A percentile compares a stretch with the other conserved stretches of the same genome.
Evolutionary conservation across 495 filamentous ascomycete genomes (phyloP).

Genomic region (Talaromyces stipitatus): DNA sequence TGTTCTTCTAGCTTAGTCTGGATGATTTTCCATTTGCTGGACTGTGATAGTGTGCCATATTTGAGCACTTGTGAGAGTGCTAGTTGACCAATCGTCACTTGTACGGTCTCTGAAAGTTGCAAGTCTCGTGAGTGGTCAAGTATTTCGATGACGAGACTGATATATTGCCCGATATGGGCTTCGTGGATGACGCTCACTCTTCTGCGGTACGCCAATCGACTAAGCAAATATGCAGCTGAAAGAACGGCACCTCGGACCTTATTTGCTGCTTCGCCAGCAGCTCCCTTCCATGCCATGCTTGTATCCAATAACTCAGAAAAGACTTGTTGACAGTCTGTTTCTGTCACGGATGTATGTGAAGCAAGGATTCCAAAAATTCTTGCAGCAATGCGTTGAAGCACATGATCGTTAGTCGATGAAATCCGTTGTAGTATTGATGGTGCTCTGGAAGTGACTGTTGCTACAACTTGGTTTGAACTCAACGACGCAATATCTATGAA

Average conservation of each 20-base stretch:
- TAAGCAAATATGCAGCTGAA: conserved; percentile 51
- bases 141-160: conserved; percentile 37
- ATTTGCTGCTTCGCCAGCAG: conserved; percentile 54
- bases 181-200: conserved; percentile 22
- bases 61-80: conserved; percentile 58
- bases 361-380: conserved; percentile 72
- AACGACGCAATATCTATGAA: conserved; percentile 65
- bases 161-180: conserved; percentile 25
- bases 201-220: conserved; percentile 46
- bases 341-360: conserved; percentile 47
- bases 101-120: conserved; percentile 50
- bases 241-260: conserved; percentile 53
- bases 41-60: conserved; percentile 25
- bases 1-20: conserved; percentile 52
- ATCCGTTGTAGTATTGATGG: conserved; percentile 49
- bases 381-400: conserved; percentile 53
- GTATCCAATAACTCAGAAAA: conserved; percentile 31
- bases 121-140: conserved; percentile 44
- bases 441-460: conserved; percentile 37
- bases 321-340: conserved; percentile 27
- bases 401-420: conserved; percentile 55
- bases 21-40: conserved; percentile 33
- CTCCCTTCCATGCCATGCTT: conserved; percentile 42
- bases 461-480: conserved; percentile 44
- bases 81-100: conserved; percentile 65